Evolutionary conservation across 83 land plant genomes (phyloP).

Genomic region (Isoetes engelmannii): DNA sequence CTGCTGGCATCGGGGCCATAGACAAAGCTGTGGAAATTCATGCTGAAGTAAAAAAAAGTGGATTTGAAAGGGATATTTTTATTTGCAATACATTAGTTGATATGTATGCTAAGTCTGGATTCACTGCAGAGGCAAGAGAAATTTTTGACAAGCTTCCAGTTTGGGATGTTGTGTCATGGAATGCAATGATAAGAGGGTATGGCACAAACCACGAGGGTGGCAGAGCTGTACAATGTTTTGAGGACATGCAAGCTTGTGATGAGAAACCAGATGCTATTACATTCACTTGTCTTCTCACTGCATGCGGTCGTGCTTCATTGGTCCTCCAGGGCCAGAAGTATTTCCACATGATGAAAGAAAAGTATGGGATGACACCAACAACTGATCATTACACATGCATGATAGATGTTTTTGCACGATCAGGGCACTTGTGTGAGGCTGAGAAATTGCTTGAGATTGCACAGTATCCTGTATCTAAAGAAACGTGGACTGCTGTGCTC

Average conservation of each 20-base stretch:
- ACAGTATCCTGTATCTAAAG: background rate
- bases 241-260: background rate
- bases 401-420: conserved; percentile 13
- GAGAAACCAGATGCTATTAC: conserved; percentile 1
- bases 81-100: background rate
- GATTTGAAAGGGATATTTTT: conserved; percentile 5
- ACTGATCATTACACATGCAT: conserved; percentile 7
- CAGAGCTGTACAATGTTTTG: background rate
- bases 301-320: background rate
- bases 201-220: conserved; percentile 8
- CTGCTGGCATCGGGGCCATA: background rate
- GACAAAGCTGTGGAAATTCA: background rate
- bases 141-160: background rate
- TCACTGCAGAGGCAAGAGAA: background rate
- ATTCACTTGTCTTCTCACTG: background rate
- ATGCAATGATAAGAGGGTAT: conserved; percentile 13
- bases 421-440: conserved; percentile 8
- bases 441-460: conserved; percentile 8
- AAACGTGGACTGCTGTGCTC: conserved; percentile 1
- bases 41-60: background rate
- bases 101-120: background rate
- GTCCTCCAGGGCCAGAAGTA: conserved; percentile 2
- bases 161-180: background rate
- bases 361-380: conserved; percentile 2
- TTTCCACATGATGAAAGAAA: conserved; percentile 6